phyloP scores from a whole-genome alignment of 2,329 filamentous ascomycete species.

The Gnomoniopsis smithogilvyi region DNA sequence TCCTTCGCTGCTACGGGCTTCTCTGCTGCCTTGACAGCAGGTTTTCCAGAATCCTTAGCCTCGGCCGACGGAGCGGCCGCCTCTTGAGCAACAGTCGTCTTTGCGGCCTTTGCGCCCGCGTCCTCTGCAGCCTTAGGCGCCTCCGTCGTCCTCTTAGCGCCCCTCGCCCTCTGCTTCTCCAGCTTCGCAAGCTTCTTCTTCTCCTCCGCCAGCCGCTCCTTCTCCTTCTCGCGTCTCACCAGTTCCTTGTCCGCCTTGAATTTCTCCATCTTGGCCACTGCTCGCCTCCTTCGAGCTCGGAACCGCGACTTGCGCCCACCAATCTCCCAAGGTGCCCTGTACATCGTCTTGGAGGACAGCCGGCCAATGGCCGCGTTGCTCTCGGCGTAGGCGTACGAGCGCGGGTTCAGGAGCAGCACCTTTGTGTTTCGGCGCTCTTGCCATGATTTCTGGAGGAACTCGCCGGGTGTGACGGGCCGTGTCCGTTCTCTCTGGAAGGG shows the following conservation, averaged over 20 bases:
- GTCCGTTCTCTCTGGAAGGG: slow-evolving; percentile 1
- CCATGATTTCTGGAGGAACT: slow-evolving; percentile 18
- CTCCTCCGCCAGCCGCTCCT: slow-evolving; percentile 21
- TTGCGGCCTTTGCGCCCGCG: not conserved
- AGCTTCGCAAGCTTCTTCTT: slow-evolving; percentile 21
- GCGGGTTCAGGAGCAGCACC: slow-evolving; percentile 43
- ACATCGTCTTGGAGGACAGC: slow-evolving; percentile 48
- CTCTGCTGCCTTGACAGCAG: not conserved
- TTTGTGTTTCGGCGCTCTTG: slow-evolving; percentile 32
- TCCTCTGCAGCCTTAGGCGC: slow-evolving; percentile 10
- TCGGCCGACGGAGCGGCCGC: not conserved
- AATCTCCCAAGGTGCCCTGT: slow-evolving; percentile 46
- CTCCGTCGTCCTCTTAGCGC: slow-evolving; percentile 13
- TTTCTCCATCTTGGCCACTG: slow-evolving; percentile 15
- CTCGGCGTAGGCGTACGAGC: slow-evolving; percentile 58
- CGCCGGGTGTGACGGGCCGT: slow-evolving; percentile 7
- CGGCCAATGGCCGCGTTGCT: slow-evolving; percentile 58
- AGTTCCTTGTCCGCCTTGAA: slow-evolving; percentile 22
- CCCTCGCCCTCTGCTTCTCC: slow-evolving; percentile 20
- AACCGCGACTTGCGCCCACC: slow-evolving; percentile 48
- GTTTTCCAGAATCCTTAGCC: not conserved
- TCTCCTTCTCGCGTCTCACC: slow-evolving; percentile 23
- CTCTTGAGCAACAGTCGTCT: slow-evolving; percentile 3
- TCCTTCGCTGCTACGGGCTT: not conserved
- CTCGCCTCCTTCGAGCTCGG: slow-evolving; percentile 24